Evolutionary conservation across 2,329 filamentous ascomycete genomes (phyloP).

Genomic region (Colletotrichum navitas): DNA sequence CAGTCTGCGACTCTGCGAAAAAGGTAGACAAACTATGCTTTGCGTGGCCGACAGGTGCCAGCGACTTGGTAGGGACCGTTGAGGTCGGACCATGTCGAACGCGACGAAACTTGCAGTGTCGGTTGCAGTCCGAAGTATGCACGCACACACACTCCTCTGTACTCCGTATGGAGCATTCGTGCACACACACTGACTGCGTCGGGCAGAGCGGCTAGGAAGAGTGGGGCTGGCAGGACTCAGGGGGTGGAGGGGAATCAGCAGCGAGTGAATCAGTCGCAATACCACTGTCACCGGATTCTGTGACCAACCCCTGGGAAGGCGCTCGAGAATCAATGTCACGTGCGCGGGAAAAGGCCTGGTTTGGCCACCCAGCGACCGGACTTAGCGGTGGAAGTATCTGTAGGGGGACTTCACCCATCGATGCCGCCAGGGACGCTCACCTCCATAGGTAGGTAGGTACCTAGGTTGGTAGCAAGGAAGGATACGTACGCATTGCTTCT

Average conservation of each 20-base stretch:
- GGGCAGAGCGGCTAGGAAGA: conserved; percentile 21
- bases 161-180: neutral
- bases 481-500: neutral
- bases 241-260: neutral
- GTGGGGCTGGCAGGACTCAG: conserved; percentile 11
- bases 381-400: neutral
- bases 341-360: conserved; percentile 28
- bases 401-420: neutral
- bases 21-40: neutral
- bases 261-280: conserved; percentile 32
- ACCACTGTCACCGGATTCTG: conserved; percentile 31
- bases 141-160: neutral
- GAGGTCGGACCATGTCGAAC: conserved; percentile 23
- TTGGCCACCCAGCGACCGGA: conserved; percentile 10
- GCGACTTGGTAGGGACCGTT: neutral
- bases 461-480: no score
- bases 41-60: neutral
- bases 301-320: neutral
- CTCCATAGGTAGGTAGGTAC: no score
- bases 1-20: no score
- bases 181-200: neutral
- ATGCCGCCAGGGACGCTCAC: neutral
- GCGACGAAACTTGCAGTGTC: conserved; percentile 33
- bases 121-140: conserved; percentile 26
- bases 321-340: conserved; percentile 16